These are phyloP conservation scores for Spiraea crenata DNA, from an alignment of 331 rosid genomes.

Conservation along the genomic window DNA sequence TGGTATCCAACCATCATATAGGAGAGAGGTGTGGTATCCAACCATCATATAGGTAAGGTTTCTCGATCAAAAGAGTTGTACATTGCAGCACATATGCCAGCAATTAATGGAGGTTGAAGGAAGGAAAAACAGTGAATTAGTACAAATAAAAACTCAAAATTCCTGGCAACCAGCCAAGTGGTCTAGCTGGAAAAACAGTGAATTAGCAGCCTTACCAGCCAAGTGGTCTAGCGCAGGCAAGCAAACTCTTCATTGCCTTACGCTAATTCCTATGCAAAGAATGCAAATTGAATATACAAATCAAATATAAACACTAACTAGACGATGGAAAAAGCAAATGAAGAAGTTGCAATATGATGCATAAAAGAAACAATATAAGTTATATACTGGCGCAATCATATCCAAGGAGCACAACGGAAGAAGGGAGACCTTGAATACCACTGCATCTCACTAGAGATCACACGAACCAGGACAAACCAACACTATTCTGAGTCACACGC, in stretches of 20 bases:
- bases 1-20: background rate
- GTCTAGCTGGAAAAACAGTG: background rate
- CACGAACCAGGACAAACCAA: no score
- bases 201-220: constrained; percentile 13
- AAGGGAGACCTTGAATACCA: no score
- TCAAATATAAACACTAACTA: background rate
- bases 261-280: constrained; percentile 2
- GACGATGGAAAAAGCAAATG: background rate
- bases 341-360: background rate
- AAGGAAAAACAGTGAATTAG: no score
- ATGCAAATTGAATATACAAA: background rate
- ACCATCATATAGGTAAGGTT: background rate
- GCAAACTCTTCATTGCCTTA: constrained; percentile 3
- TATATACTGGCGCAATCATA: background rate
- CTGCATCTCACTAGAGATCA: no score
- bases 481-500: background rate
- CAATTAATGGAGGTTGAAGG: background rate
- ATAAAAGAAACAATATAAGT: background rate
- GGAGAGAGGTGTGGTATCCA: background rate
- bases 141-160: background rate
- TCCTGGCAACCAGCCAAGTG: background rate
- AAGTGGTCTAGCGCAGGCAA: background rate
- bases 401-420: background rate
- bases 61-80: background rate
- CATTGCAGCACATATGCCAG: background rate